Base-by-base conservation (phyloP, 2,329 filamentous ascomycete genomes). In the Epichloe gansuensis region DNA sequence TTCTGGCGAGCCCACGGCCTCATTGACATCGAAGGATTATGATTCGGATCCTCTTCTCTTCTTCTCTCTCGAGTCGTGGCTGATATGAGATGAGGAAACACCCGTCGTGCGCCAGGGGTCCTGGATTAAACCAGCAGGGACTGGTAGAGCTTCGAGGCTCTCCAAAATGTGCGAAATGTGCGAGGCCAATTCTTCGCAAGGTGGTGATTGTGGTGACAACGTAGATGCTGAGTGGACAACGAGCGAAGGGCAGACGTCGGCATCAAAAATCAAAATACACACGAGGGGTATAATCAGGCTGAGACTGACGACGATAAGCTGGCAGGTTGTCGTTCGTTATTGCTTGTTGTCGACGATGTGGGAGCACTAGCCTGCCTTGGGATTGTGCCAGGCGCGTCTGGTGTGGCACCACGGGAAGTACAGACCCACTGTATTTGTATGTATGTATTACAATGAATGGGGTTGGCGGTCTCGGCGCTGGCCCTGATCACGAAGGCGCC, bases 11-110 rank as follows among this genome's bases (percentile, higher is more conserved):
- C 52, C 57, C 55, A 56, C 58, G 59, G 55, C 56, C 60, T 61
- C 64, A 67, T 66, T 61, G 63, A 61, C 61, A 57, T 60, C 38
- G 44, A 48, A 13, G 3, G 5, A 38, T n/a, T 8, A 3, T n/a
- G 25, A 45, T 13, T 38, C 12, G 31, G 31, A 13, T 25, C n/a
- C 13, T 34, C 9, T 44, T 38, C 39, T 50, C 28, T 21, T 21
- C 17, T 21, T 21, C 17, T 8, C 9, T 31, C 15, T 37, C 15
- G 34, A 28, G 5, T 47, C 37, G 34, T n/a, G 46, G 31, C 39
- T 31, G 28, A 28, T 50, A 6, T 34, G 34, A 48, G 48, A 6
- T 34, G 34, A 48, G 48, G 25, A 34, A 51, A 39, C 34, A 38
- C 37, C 13, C 43, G 44, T 50, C 43, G 9, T 9, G 28, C 50